These are phyloP conservation scores for Citrullus amarus DNA, from an alignment of 306 rosid species.

Conservation along the genomic window DNA sequence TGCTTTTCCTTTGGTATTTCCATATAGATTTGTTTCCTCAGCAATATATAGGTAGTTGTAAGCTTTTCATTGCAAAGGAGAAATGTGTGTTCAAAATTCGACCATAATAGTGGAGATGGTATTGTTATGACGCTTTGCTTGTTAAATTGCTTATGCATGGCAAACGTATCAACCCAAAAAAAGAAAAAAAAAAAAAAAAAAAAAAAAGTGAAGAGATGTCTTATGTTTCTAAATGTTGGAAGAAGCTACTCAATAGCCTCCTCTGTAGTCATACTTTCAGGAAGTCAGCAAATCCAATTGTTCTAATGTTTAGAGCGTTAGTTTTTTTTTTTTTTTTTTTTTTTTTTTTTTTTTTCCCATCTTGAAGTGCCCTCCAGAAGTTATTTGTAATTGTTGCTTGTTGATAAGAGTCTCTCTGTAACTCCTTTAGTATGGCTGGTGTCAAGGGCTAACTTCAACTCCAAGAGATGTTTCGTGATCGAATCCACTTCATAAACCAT, in stretches of 20 bases:
- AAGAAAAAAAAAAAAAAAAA: too few relatives aligned
- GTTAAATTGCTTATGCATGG: neutral
- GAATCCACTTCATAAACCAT: neutral
- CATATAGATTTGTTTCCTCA: neutral
- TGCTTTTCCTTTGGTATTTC: neutral
- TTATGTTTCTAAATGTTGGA: neutral
- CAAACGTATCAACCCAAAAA: neutral
- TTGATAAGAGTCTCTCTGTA: neutral
- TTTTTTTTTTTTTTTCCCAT: neutral
- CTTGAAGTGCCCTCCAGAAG: neutral
- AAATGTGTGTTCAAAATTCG: neutral
- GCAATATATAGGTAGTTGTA: neutral
- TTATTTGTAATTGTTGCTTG: neutral
- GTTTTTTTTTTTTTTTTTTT: too few relatives aligned
- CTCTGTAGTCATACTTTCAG: neutral
- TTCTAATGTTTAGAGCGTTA: neutral
- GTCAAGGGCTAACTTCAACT: neutral
- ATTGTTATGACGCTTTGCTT: neutral
- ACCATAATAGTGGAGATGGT: neutral
- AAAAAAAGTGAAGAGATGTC: neutral
- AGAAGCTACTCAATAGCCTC: neutral
- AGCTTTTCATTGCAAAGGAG: neutral
- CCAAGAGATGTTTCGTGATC: neutral
- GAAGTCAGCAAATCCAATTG: neutral
- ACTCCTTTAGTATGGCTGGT: neutral